Percentiles rank a stretch among this genome's conserved stretches.
Evolutionary conservation across 257 asterid genomes (phyloP).

Genomic region (Gentiana macrophylla): DNA sequence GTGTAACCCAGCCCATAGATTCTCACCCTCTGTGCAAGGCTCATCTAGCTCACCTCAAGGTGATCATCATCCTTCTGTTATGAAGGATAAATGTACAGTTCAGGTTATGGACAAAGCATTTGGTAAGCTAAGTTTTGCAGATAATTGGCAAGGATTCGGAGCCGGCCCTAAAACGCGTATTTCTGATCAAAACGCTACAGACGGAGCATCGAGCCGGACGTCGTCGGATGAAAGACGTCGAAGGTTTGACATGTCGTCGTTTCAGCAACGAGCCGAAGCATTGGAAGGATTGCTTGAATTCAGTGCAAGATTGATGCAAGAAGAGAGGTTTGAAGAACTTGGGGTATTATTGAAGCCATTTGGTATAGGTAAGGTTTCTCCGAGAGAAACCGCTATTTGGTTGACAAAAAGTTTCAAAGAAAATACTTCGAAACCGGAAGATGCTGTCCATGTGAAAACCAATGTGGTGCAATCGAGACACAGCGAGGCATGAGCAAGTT

Average conservation of each 20-base stretch:
- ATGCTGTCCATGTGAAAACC: conserved; percentile 15
- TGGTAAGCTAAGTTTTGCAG: conserved; percentile 34
- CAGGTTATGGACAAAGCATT: conserved; percentile 48
- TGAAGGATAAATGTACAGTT: conserved; percentile 66
- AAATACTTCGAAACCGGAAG: conserved; percentile 45
- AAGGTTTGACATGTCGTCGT: conserved; percentile 71
- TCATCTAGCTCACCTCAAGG: conserved; percentile 54
- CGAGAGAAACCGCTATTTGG: conserved; percentile 96
- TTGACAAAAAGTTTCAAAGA: conserved; percentile 80
- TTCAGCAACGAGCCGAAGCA: conserved; percentile 78
- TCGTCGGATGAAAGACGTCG: conserved; percentile 65
- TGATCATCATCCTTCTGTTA: conserved; percentile 39
- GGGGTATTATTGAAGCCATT: conserved; percentile 77
- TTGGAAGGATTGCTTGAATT: conserved; percentile 87
- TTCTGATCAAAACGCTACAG: conserved; percentile 85
- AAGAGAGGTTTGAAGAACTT: conserved; percentile 75
- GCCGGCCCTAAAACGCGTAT: conserved; percentile 18
- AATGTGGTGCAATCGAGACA: conserved; percentile 13
- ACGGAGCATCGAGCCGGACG: conserved; percentile 79
- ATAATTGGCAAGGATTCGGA: conserved; percentile 46
- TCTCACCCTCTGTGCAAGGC: conserved; percentile 40
- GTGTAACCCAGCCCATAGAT: conserved; percentile 26
- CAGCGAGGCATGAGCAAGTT: conserved; percentile 19
- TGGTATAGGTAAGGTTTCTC: conserved; percentile 82
- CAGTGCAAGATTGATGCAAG: conserved; percentile 73